Evolutionary conservation across 371 early-diverging fungal species (phyloP).

Genomic region (Mucor sp.): DNA sequence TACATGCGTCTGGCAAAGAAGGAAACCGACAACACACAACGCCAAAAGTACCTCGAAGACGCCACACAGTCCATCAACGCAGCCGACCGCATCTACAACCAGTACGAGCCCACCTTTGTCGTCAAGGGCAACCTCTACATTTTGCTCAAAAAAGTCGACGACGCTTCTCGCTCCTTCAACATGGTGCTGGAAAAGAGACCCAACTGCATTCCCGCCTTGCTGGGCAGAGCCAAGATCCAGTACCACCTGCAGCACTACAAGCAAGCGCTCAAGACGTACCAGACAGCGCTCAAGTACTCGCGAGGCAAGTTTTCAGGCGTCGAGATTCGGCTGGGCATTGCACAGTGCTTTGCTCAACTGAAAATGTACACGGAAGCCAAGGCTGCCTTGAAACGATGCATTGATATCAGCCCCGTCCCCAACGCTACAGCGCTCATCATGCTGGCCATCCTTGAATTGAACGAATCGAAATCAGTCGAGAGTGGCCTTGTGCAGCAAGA

Average conservation of each 20-base stretch:
- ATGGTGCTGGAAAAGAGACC: constrained; percentile 63
- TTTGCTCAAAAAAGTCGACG: constrained; percentile 60
- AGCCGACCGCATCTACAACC: constrained; percentile 72
- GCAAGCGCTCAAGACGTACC: constrained; percentile 71
- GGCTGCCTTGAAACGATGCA: constrained; percentile 70
- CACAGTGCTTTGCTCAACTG: constrained; percentile 80
- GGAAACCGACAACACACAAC: constrained; percentile 42
- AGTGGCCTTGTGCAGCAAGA: constrained; percentile 39
- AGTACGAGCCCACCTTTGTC: constrained; percentile 69
- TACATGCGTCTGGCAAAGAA: constrained; percentile 63
- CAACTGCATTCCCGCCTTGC: constrained; percentile 72
- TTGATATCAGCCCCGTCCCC: constrained; percentile 48
- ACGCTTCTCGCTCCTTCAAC: constrained; percentile 70
- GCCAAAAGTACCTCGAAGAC: constrained; percentile 57
- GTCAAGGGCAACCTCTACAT: constrained; percentile 70
- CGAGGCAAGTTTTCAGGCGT: constrained; percentile 48
- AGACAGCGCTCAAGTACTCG: constrained; percentile 64
- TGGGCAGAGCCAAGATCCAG: constrained; percentile 75
- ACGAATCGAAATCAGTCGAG: constrained; percentile 57
- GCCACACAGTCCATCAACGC: constrained; percentile 74
- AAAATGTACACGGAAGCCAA: constrained; percentile 72
- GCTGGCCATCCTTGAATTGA: constrained; percentile 79
- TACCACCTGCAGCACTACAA: constrained; percentile 61
- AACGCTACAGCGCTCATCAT: constrained; percentile 69
- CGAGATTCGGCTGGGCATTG: constrained; percentile 87